A percentile compares a stretch with the other conserved stretches of the same genome.
Conservation (phyloP, 2,329 filamentous ascomycete species). For the Alternaria conjuncta region DNA sequence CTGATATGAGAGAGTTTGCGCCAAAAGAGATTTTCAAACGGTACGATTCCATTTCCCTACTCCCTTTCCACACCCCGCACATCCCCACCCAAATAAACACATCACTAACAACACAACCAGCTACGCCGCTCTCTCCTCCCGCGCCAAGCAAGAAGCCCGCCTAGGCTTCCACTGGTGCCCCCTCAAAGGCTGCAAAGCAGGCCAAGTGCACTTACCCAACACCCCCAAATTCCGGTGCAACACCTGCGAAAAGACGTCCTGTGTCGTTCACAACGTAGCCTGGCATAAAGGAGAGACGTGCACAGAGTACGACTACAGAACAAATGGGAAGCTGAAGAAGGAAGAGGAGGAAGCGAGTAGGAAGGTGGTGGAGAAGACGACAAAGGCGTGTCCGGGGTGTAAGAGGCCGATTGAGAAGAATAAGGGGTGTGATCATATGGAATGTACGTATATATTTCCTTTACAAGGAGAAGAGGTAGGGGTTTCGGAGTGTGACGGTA, state of each 20-base stretch:
- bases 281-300: slow-evolving; percentile 53
- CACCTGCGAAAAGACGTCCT: slow-evolving; percentile 46
- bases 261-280: slow-evolving; percentile 39
- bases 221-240: slow-evolving; percentile 53
- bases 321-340: slow-evolving; percentile 28
- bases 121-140: slow-evolving; percentile 54
- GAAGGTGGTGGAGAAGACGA: slow-evolving; percentile 37
- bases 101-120: not conserved
- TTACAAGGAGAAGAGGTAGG: not conserved
- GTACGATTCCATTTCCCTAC: not conserved
- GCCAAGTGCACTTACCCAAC: slow-evolving; percentile 57
- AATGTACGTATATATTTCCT: slow-evolving; percentile 28
- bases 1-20: slow-evolving; percentile 56
- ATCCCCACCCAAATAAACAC: not conserved
- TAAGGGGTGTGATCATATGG: slow-evolving; percentile 52
- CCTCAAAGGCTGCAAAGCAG: slow-evolving; percentile 55
- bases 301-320: slow-evolving; percentile 47
- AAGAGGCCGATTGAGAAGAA: slow-evolving; percentile 50
- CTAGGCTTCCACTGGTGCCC: slow-evolving; percentile 63
- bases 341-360: slow-evolving; percentile 38
- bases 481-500: not conserved
- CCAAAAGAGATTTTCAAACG: not conserved
- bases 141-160: slow-evolving; percentile 53
- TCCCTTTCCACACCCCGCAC: too few species aligned
- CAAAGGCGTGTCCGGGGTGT: slow-evolving; percentile 51